Evolutionary conservation across 495 filamentous ascomycete genomes (phyloP).

Genomic region (Annulohypoxylon nitens): DNA sequence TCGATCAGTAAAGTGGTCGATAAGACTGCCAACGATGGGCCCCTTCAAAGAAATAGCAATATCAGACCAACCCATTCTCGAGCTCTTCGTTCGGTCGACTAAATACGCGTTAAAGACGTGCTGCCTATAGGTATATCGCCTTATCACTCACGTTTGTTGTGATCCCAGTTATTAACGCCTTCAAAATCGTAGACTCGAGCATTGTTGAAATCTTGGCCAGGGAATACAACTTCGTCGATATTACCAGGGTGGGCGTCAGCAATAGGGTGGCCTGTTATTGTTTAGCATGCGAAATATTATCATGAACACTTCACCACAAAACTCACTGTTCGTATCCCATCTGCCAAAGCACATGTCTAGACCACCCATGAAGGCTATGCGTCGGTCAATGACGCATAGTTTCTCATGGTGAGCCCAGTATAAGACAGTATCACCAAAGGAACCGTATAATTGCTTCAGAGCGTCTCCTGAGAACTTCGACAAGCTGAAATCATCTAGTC

Average conservation of each 20-base stretch:
- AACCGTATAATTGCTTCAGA: slow-evolving; percentile 82
- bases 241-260: slow-evolving; percentile 87
- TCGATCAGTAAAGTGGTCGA: slow-evolving; percentile 83
- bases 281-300: slow-evolving; percentile 37
- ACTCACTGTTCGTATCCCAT: slow-evolving; percentile 70
- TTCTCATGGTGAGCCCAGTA: slow-evolving; percentile 99
- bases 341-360: slow-evolving; percentile 75
- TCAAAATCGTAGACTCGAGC: slow-evolving; percentile 88
- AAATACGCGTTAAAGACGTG: slow-evolving; percentile 37
- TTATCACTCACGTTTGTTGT: slow-evolving; percentile 75
- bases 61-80: slow-evolving; percentile 96
- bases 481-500: slow-evolving; percentile 60
- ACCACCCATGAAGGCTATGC: slow-evolving; percentile 91
- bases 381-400: slow-evolving; percentile 83
- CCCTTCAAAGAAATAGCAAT: slow-evolving; percentile 86
- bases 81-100: slow-evolving; percentile 80
- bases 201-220: slow-evolving; percentile 96
- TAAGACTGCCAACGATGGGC: slow-evolving; percentile 81
- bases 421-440: slow-evolving; percentile 80
- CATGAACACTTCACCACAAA: neutral
- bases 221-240: slow-evolving; percentile 80
- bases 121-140: neutral
- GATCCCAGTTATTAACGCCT: slow-evolving; percentile 83
- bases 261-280: slow-evolving; percentile 75
- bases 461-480: slow-evolving; percentile 73